Evolutionary conservation across 495 filamentous ascomycete genomes (phyloP), one percentile per base, ranked within the genome.

Genomic region (Aspergillus conjunctus): DNA sequence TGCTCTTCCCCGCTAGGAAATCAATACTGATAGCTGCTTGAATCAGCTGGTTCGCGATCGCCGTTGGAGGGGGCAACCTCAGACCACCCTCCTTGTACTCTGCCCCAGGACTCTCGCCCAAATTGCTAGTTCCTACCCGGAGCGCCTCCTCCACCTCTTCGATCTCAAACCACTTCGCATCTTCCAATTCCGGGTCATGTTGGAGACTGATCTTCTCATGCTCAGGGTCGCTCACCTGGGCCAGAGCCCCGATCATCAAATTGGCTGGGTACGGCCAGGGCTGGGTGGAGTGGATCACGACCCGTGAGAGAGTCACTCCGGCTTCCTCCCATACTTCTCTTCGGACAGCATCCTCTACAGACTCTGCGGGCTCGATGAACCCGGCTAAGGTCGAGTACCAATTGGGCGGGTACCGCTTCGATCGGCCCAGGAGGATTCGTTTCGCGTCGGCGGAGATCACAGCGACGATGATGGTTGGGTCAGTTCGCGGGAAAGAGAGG

Each of bases 281-380:
- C 77, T 98, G 94, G 57, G 92, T 92, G 21, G 87, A 91, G 68
- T 98, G 93, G 56, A 98, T 88, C 1, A 96, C 84, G 15, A 98
- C 95, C 1, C 93, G 83, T 8, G 91, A 93, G 2, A 97, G 83
- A 8, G 76, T 80, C 15, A 98, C 90, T 3, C 94, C 94, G 44
- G 88, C 85, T 71, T 98, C 94, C 69, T 98, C 94, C 91, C 92
- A 98, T 1, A 96, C 92, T 74, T 98, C 95, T 52, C 94, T 82
- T 0, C 95, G 86, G 1, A 98, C 93, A 6, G 94, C 92, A 73
- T 97, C 95, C 69, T 98, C 95, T 58, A 98, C 88, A 10, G 85
- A 90, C 79, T 98, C 94, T 1, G 89, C 95, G 7, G 94, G 94
- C 73, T 98, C 94, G 59, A 93, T 87, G 74, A 98, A 98, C 0